phyloP scores from a whole-genome alignment of 495 filamentous ascomycete genomes.

The Neurospora sp. region DNA sequence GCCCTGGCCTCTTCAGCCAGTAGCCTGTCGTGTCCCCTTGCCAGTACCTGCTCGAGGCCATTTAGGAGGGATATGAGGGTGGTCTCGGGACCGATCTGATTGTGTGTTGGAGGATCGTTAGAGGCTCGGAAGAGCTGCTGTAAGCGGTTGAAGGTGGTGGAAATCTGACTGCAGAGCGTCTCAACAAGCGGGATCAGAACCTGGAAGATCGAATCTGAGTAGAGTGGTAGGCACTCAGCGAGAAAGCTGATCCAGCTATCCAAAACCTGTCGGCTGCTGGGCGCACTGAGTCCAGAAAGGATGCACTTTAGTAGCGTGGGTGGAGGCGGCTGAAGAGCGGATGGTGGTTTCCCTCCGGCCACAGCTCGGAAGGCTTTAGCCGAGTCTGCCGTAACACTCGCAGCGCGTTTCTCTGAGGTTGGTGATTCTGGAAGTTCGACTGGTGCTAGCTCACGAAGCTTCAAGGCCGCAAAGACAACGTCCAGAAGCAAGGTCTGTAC shows the following conservation, averaged over 20 bases:
- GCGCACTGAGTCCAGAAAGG: conserved; percentile 67
- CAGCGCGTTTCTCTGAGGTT: conserved; percentile 29
- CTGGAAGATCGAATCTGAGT: conserved; percentile 75
- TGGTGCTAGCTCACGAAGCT: conserved; percentile 47
- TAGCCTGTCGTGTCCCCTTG: conserved; percentile 76
- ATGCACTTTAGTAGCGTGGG: conserved; percentile 72
- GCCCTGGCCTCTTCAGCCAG: conserved; percentile 62
- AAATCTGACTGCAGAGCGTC: conserved; percentile 71
- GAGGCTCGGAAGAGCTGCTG: conserved; percentile 43
- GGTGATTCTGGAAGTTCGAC: conserved; percentile 34
- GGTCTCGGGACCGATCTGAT: conserved; percentile 45
- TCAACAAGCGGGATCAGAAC: conserved; percentile 83
- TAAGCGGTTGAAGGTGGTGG: conserved; percentile 53
- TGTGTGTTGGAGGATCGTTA: conserved; percentile 18
- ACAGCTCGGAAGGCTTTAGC: conserved; percentile 15
- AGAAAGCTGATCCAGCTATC: conserved; percentile 88
- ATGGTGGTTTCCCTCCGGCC: conserved; percentile 20
- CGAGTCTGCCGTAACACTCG: conserved; percentile 19
- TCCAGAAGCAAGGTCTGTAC: conserved; percentile 70
- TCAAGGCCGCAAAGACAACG: conserved; percentile 60
- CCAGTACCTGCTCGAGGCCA: conserved; percentile 82
- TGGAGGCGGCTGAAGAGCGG: conserved; percentile 46
- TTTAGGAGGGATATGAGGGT: conserved; percentile 71
- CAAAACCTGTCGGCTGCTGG: conserved; percentile 63
- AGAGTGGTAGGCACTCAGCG: conserved; percentile 73